Evolutionary conservation across 2,329 filamentous ascomycete species (phyloP).

Genomic region (Trichoderma oligosporum): DNA sequence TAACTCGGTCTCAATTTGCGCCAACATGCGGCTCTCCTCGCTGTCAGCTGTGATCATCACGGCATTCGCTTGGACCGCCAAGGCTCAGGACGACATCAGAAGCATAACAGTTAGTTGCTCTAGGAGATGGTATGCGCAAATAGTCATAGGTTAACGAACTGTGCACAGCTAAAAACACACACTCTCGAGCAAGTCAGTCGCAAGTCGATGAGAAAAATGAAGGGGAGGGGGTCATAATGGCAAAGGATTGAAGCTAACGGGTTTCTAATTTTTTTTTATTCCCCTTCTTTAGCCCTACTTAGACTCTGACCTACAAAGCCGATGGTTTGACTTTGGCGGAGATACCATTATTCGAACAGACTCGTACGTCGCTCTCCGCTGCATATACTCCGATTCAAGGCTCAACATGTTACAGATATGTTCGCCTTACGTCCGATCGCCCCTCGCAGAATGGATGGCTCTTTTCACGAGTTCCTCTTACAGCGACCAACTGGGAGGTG

Average conservation of each 20-base stretch:
- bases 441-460: slow-evolving; percentile 90
- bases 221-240: not conserved
- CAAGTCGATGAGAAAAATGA: slow-evolving; percentile 18
- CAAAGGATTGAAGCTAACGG: slow-evolving; percentile 18
- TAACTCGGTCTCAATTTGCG: slow-evolving; percentile 6
- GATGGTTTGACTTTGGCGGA: slow-evolving; percentile 98
- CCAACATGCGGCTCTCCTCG: slow-evolving; percentile 47
- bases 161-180: slow-evolving; percentile 73
- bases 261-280: not conserved
- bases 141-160: slow-evolving; percentile 1
- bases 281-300: slow-evolving; percentile 70
- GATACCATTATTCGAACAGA: slow-evolving; percentile 79
- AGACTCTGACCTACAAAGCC: slow-evolving; percentile 95
- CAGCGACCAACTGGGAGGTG: slow-evolving; percentile 98
- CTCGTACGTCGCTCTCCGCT: slow-evolving; percentile 47
- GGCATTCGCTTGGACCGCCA: slow-evolving; percentile 47
- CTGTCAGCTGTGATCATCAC: slow-evolving; percentile 48
- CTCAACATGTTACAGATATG: slow-evolving; percentile 58
- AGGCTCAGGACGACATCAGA: slow-evolving; percentile 49
- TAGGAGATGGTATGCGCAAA: not conserved
- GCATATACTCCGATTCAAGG: not conserved
- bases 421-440: slow-evolving; percentile 85
- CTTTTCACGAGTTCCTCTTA: slow-evolving; percentile 89
- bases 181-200: slow-evolving; percentile 70
- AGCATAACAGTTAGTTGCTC: slow-evolving; percentile 47